Percentiles rank a stretch among this genome's conserved stretches.
These are phyloP conservation scores for Larix kaempferi DNA, from an alignment of 75 land plant species.

Conservation along the genomic window DNA sequence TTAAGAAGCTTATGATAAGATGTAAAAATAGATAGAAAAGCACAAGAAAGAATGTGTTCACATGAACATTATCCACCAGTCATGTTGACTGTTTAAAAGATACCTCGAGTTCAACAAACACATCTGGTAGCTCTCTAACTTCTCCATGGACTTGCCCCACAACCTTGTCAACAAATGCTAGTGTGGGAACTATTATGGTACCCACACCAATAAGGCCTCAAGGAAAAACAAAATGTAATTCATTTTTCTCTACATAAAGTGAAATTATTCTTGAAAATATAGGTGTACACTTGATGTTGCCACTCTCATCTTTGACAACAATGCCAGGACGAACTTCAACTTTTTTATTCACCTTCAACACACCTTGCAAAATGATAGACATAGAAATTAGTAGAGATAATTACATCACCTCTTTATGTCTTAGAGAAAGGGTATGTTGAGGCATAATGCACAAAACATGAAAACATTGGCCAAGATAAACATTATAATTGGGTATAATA, in stretches of 20 bases:
- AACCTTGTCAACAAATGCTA: slow-evolving; percentile 90
- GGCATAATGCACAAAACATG: neutral
- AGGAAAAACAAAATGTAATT: no score
- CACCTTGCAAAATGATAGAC: no score
- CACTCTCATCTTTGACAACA: no score
- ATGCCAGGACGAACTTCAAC: no score
- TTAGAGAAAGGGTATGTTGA: neutral
- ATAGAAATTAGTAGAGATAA: no score
- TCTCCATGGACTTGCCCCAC: slow-evolving; percentile 98
- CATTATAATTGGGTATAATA: no score
- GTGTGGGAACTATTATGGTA: slow-evolving; percentile 92
- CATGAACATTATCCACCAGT: neutral
- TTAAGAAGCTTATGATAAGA: neutral
- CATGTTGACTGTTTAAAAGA: neutral
- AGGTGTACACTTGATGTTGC: no score
- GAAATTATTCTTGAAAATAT: no score
- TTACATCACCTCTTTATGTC: neutral
- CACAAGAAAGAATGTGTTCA: neutral
- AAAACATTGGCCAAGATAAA: neutral
- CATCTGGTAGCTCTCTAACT: slow-evolving; percentile 90
- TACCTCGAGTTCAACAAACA: slow-evolving; percentile 97
- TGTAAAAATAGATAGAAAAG: neutral
- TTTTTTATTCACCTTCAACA: no score
- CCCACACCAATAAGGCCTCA: no score
- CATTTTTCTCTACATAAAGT: no score